Base-by-base conservation (phyloP, 805 yeast genomes). In the Schwanniomyces pseudopolymorphus region DNA sequence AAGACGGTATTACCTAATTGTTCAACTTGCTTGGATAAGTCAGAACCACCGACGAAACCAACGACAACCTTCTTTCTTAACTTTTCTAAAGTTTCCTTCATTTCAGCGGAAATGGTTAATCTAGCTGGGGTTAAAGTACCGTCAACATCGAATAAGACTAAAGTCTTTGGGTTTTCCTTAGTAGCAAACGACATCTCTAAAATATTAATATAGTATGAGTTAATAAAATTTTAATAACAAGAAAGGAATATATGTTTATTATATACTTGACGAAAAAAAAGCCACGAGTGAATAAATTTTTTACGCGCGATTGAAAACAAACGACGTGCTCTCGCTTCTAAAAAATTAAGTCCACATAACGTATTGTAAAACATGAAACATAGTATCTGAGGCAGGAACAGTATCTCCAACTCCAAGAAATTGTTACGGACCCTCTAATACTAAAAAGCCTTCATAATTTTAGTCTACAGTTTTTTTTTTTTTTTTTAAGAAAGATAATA, bases 61-160 rank as follows among this genome's bases (percentile, higher is more conserved):
- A 94, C 82, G 44, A 87, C 97, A 59, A 82, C 92, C 78, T 92
- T 91, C 77, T 89, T 78, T 75, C 97, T 87, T 66, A 94, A 81
- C 57, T 84, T 81, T 51, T 70, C 66, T 60, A 94, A 80, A 37
- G 87, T 74, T 53, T 79, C 70, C 64, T 74, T 80, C 84, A 94
- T 86, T 71, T 90, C 96, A 60, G 81, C 80, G 51, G 90, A 83
- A 58, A 87, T 72, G 45, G 64, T 68, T 66, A 84, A 80, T 78
- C 99, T 89, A 46, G 99, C 98, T 57, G 98, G 99, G 36, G 98
- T 92, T 70, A 94, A 80, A 47, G 99, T 94, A 56, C 97, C 99
- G 68, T 94, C 99, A 57, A 94, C 99, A 63, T 94, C 99, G 73
- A 94, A 94, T 55, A 94, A 83, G 57, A 89, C 96, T 62, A 94